A percentile compares a stretch with the other conserved stretches of the same genome.
These are phyloP conservation scores for Saprolegnia parasitica DNA, from an alignment of 352 stramenopile species.

Conservation along the genomic window DNA sequence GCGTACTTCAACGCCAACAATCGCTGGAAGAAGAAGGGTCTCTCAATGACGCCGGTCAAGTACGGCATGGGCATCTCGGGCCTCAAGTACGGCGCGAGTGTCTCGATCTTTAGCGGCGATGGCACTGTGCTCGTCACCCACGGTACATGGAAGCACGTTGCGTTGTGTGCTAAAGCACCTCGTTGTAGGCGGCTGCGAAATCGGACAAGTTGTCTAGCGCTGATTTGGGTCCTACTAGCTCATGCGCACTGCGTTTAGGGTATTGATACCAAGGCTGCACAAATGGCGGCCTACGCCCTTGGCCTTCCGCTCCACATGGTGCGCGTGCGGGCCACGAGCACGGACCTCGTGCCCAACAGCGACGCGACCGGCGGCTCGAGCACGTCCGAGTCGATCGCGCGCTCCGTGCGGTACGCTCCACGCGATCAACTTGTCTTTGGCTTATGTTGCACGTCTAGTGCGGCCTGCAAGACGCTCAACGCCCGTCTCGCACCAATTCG, in stretches of 20 bases:
- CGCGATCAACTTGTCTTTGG: background rate
- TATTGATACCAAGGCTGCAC: constrained; percentile 62
- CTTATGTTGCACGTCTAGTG: constrained; percentile 19
- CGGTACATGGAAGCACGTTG: background rate
- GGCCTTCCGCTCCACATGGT: constrained; percentile 42
- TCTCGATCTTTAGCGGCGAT: constrained; percentile 47
- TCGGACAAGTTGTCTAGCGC: constrained; percentile 38
- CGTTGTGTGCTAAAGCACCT: background rate
- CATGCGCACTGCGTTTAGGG: constrained; percentile 33
- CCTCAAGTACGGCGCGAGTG: constrained; percentile 35
- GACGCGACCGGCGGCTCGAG: constrained; percentile 45
- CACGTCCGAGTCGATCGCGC: constrained; percentile 51
- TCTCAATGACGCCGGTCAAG: constrained; percentile 68
- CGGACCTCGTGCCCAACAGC: constrained; percentile 47
- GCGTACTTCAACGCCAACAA: constrained; percentile 44
- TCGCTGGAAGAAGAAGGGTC: constrained; percentile 46
- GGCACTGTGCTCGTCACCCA: constrained; percentile 41
- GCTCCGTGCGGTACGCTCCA: constrained; percentile 35
- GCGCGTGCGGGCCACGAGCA: constrained; percentile 42
- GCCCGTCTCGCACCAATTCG: constrained; percentile 36
- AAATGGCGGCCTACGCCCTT: constrained; percentile 47
- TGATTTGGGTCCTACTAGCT: background rate
- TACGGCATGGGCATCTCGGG: constrained; percentile 40
- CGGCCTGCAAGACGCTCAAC: constrained; percentile 45
- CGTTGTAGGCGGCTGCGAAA: constrained; percentile 37